Conservation (phyloP, 805 yeast species). For the Candida jianshihensis region DNA sequence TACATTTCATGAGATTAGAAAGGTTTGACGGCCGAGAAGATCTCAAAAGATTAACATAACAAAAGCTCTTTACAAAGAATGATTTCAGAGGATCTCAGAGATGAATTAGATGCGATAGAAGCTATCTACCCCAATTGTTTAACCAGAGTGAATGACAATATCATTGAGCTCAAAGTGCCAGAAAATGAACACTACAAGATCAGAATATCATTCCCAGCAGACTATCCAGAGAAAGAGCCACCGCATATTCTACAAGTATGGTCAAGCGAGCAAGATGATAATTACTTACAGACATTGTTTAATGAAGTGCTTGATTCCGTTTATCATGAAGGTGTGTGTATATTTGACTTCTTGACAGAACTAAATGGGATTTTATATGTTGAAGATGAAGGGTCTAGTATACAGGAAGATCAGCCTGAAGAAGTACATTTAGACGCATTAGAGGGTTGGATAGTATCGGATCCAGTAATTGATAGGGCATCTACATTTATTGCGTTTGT, state of each 20-base stretch:
- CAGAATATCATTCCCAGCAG: constrained; percentile 64
- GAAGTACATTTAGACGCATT: constrained; percentile 35
- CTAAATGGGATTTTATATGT: constrained; percentile 45
- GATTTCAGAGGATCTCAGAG: constrained; percentile 45
- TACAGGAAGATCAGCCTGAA: constrained; percentile 7
- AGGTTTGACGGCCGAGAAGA: too few relatives aligned
- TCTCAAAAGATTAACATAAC: too few relatives aligned
- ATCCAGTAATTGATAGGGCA: constrained; percentile 73
- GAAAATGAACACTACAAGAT: constrained; percentile 52
- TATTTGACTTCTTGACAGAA: constrained; percentile 73
- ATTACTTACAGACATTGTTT: constrained; percentile 41
- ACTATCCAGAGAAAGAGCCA: constrained; percentile 54
- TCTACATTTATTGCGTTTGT: constrained; percentile 83
- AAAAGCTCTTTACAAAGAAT: constrained; percentile 1
- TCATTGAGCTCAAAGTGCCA: constrained; percentile 47
- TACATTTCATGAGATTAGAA: too few relatives aligned
- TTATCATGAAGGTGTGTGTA: constrained; percentile 62
- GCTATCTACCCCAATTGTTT: constrained; percentile 77
- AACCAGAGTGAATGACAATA: constrained; percentile 26
- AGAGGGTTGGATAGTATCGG: constrained; percentile 73
- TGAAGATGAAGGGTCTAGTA: too few relatives aligned
- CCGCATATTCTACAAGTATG: constrained; percentile 62
- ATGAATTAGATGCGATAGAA: constrained; percentile 76
- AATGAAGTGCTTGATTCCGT: constrained; percentile 46
- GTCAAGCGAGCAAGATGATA: constrained; percentile 29